Evolutionary conservation across 2,329 filamentous ascomycete species (phyloP).

Genomic region (Xenosphaeropsis pyriputrescens): DNA sequence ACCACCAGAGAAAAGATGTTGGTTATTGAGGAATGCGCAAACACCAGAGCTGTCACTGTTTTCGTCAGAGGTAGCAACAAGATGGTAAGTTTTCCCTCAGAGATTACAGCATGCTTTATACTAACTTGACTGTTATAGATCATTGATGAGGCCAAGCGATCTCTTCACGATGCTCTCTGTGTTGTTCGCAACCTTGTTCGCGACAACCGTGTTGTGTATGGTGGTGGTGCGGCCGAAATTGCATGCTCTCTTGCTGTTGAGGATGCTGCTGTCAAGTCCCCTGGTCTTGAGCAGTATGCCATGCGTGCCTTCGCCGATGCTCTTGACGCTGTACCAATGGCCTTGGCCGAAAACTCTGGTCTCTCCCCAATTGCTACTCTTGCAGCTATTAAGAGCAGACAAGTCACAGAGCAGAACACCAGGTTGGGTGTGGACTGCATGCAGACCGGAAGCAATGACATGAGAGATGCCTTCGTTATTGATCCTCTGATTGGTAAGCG

Average conservation of each 20-base stretch:
- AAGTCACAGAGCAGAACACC: constrained; percentile 72
- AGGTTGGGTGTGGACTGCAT: constrained; percentile 94
- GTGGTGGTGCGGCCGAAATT: constrained; percentile 91
- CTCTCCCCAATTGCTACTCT: constrained; percentile 92
- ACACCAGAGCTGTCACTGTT: constrained; percentile 88
- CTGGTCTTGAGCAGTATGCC: constrained; percentile 95
- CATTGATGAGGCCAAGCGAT: constrained; percentile 97
- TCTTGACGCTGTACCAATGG: constrained; percentile 86
- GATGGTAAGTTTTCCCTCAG: constrained; percentile 53
- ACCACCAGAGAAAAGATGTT: constrained; percentile 99
- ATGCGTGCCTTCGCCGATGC: constrained; percentile 98
- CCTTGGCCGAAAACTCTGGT: constrained; percentile 92
- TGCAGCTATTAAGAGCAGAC: constrained; percentile 88
- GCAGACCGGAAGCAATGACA: constrained; percentile 87
- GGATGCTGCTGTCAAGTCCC: constrained; percentile 85
- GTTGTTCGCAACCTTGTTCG: constrained; percentile 92
- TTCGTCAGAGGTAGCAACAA: constrained; percentile 98
- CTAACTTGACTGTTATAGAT: constrained; percentile 41
- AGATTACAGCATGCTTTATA: constrained; percentile 1
- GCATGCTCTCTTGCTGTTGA: constrained; percentile 94
- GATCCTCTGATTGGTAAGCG: constrained; percentile 97
- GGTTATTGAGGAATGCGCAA: constrained; percentile 97
- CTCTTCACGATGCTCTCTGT: constrained; percentile 91
- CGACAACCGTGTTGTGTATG: constrained; percentile 96
- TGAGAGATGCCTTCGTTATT: constrained; percentile 96